Base-by-base conservation (phyloP, 495 filamentous ascomycete species). In the Tuber umbilicatum region DNA sequence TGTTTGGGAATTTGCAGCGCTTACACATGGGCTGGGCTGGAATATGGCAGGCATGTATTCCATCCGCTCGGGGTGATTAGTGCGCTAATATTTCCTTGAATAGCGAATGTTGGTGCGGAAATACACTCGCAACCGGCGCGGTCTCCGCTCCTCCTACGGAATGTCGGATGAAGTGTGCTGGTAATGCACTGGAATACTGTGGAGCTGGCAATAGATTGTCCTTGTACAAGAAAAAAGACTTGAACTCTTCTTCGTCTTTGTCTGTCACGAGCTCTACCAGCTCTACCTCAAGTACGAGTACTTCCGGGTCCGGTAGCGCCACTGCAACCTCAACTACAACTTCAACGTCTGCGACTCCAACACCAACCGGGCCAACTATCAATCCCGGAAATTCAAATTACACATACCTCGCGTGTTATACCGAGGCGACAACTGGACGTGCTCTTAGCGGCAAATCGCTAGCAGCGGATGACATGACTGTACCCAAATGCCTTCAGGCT, bases 1-100 rank as follows among this genome's bases (percentile, higher is more conserved):
- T 85, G 83, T 68, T 78, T 76, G 5, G 74, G 72, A 7, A 74
- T 69, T 43, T 84, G 84, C 64, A 64, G 71, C 37, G 81, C 81
- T 12, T 81, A 78, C 37, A 79, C 47, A 1, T 85, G 82, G 45
- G 82, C 83, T 70, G 82, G 82, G 4, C 73, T 81, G n/a, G 84
- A 85, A 70, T 73, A 73, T 73, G 72, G 55, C 19, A 69, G 70
- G 1, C 68, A 47, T 27, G 42, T 45, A 27, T 55, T 27, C 50
- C 23, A 27, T 55, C 23, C 50, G 23, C 7, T 14, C 14, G 23
- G 50, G 3, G 23, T 27, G 6, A 27, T 9, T 27, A 27, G 6
- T n/a, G 50, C 2, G 1, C 50, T 55, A 27, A 55, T 17, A 17
- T 27, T 27, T 27, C 14, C 10, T n/a, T 55, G 12, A 14, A 55